These are phyloP conservation scores for Psilocybe cubensis DNA, from an alignment of 768 basidiomycete genomes.

Conservation along the genomic window DNA sequence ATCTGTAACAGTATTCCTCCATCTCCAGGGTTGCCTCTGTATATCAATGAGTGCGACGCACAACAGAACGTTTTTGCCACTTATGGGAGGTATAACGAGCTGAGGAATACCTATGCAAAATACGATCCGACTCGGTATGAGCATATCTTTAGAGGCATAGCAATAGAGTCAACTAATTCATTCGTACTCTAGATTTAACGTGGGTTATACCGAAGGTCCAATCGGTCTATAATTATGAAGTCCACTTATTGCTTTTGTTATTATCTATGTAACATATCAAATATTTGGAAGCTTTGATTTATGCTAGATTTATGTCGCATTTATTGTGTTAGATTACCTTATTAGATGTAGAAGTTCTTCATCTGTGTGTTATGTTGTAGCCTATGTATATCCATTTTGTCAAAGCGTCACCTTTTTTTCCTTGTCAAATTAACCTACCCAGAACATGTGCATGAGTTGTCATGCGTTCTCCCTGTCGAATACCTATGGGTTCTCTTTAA, in stretches of 20 bases:
- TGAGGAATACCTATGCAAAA: constrained; percentile 42
- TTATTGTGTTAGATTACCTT: neutral
- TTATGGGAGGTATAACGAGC: constrained; percentile 39
- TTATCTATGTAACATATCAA: constrained; percentile 3
- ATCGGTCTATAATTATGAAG: constrained; percentile 35
- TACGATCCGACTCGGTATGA: constrained; percentile 46
- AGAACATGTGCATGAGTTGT: too few relatives aligned
- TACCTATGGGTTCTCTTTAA: too few relatives aligned
- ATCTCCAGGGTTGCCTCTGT: constrained; percentile 41
- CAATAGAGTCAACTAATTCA: neutral
- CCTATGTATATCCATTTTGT: too few relatives aligned
- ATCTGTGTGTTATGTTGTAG: neutral
- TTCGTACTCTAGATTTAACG: constrained; percentile 32
- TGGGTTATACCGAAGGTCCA: constrained; percentile 35
- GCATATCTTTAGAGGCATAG: neutral
- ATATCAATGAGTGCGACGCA: constrained; percentile 43
- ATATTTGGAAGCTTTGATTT: neutral
- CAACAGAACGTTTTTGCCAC: constrained; percentile 41
- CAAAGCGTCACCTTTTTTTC: too few relatives aligned
- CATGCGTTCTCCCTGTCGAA: too few relatives aligned
- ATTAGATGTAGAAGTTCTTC: neutral
- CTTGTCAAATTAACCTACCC: too few relatives aligned
- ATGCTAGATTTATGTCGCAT: neutral
- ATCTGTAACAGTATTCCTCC: constrained; percentile 32
- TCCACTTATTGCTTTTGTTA: constrained; percentile 23